Percentiles rank a stretch among this genome's conserved stretches.
These are phyloP conservation scores for Moniliella sp. DNA, from an alignment of 1,284 basidiomycete species.

Conservation along the genomic window DNA sequence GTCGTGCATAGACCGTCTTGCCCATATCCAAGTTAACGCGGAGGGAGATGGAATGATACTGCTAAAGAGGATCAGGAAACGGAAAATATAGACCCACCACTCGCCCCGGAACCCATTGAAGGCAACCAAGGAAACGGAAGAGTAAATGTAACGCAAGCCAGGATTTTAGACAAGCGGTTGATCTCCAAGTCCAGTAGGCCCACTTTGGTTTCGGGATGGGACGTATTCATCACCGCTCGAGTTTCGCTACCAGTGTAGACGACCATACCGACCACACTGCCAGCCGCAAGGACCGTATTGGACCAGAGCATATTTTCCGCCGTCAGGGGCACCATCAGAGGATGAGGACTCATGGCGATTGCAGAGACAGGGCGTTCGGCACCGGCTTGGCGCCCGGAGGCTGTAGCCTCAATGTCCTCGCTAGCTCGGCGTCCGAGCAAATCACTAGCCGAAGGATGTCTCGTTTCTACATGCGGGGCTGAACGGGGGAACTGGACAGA, in stretches of 20 bases:
- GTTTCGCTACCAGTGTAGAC: constrained; percentile 88
- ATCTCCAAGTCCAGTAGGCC: constrained; percentile 82
- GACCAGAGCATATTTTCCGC: constrained; percentile 92
- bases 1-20: constrained; percentile 85
- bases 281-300: constrained; percentile 87
- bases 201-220: constrained; percentile 81
- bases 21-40: constrained; percentile 98
- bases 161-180: constrained; percentile 85
- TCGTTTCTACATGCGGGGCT: constrained; percentile 8
- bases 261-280: constrained; percentile 72
- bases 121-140: constrained; percentile 77
- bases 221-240: constrained; percentile 95
- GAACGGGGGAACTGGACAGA: constrained; percentile 4
- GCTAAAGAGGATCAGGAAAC: constrained; percentile 90
- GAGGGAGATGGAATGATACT: constrained; percentile 97
- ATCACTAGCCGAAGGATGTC: constrained; percentile 36
- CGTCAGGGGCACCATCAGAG: constrained; percentile 36
- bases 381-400: background rate
- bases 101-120: constrained; percentile 83
- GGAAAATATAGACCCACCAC: constrained; percentile 88
- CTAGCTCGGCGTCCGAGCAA: constrained; percentile 2
- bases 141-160: constrained; percentile 77
- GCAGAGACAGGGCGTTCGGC: constrained; percentile 2
- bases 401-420: constrained; percentile 1
- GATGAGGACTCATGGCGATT: constrained; percentile 35